Base-by-base conservation (phyloP, 345 rosid genomes). In the Heritiera fomes region DNA sequence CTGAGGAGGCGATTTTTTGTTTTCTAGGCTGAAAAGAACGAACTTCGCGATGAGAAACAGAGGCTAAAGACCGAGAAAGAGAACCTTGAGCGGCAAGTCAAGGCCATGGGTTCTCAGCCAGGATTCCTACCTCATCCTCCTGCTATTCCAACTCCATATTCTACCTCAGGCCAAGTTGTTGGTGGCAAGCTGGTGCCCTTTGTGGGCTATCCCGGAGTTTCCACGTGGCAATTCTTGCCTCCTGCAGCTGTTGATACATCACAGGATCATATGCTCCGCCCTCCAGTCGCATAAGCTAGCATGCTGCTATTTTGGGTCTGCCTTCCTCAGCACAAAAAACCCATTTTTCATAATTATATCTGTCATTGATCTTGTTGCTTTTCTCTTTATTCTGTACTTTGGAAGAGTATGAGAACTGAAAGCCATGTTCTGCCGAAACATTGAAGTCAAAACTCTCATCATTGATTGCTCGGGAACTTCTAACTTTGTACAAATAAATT, bases 11-110 rank as follows among this genome's bases (percentile, higher is more conserved):
- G 20, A 23, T 23, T 32, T 32, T 71, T 3, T 59, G 50, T 69
- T 78, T 64, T 78, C 58, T 75, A 92, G 97, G 86, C 83, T 32
- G 97, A 92, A 85, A 92, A 92, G 87, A 87, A 89, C 75, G 97
- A 92, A 78, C 93, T 92, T 67, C 89, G 91, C 0, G 91, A 89
- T 41, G 94, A 90, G 89, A 92, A 90, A 77, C 93, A 89, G 78
- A 90, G 91, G 87, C 85, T 96, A 10, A 96, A 94, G 86, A 78
- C 78, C 1, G 97, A 96, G 83, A 96, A 96, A 71, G 98, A 96
- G 82, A 89, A 83, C 81, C 85, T 89, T n/a, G 94, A 89, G 75
- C 84, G 78, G 72, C 91, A 89, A 77, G 79, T 90, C 58, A 88
- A 87, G 75, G 76, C 84, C 17, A 49, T 88, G 40, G 84, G 86